Conservation (phyloP, 2,329 filamentous ascomycete genomes). For the Phialocephala subalpina region DNA sequence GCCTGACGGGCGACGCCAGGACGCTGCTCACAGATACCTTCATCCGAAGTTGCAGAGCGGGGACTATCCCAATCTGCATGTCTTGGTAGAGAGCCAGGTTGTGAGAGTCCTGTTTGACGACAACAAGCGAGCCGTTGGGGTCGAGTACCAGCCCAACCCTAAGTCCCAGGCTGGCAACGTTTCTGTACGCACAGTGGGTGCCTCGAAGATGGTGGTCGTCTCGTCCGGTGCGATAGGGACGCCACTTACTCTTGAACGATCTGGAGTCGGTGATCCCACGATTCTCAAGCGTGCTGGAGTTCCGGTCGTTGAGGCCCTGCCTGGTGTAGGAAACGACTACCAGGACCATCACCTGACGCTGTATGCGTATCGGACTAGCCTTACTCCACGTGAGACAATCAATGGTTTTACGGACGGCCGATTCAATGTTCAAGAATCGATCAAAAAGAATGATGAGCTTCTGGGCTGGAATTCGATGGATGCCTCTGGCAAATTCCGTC, state of each 20-base stretch:
- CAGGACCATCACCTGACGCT: conserved; percentile 63
- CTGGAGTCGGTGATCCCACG: conserved; percentile 63
- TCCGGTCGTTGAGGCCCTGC: conserved; percentile 53
- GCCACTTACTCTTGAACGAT: conserved; percentile 64
- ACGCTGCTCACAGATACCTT: conserved; percentile 62
- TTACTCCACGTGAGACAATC: conserved; percentile 56
- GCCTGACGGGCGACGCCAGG: conserved; percentile 62
- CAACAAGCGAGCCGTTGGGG: conserved; percentile 59
- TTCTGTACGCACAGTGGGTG: conserved; percentile 50
- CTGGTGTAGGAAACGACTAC: conserved; percentile 61
- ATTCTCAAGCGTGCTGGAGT: conserved; percentile 58
- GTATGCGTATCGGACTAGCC: conserved; percentile 58
- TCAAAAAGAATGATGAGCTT: conserved; percentile 55
- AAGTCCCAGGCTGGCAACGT: conserved; percentile 39
- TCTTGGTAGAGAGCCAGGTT: conserved; percentile 65
- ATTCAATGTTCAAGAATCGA: conserved; percentile 52
- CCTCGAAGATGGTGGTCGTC: conserved; percentile 62
- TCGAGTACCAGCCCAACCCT: conserved; percentile 62
- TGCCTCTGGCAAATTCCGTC: conserved; percentile 58
- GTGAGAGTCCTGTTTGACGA: conserved; percentile 61
- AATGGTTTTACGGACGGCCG: conserved; percentile 60
- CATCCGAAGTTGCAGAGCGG: conserved; percentile 58
- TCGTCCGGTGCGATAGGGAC: conserved; percentile 48
- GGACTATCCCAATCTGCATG: conserved; percentile 64
- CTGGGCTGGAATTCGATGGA: conserved; percentile 64